Percentiles rank a stretch among this genome's conserved stretches.
Conservation (phyloP, 2,329 filamentous ascomycete species). For the Neodidymelliopsis sp. region DNA sequence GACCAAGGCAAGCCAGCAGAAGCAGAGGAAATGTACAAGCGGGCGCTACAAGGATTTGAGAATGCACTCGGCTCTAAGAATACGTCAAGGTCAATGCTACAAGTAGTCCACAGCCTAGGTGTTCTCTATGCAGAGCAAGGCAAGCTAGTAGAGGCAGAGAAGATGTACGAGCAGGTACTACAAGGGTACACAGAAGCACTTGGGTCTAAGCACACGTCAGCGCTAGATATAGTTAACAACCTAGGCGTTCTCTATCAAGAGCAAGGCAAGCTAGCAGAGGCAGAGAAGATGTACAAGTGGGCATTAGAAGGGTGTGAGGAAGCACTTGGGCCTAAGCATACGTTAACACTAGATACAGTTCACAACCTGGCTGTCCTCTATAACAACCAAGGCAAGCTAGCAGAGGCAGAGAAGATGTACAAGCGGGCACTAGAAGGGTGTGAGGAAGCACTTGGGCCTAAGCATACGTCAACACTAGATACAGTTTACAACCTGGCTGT, state of each 20-base stretch:
- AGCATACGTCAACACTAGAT: constrained; percentile 18
- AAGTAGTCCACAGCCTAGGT: not conserved
- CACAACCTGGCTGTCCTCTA: constrained; percentile 10
- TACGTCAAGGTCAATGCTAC: constrained; percentile 17
- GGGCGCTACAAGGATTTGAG: constrained; percentile 8
- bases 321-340: no score
- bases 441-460: constrained; percentile 5
- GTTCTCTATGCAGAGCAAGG: constrained; percentile 17
- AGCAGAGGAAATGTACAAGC: constrained; percentile 5
- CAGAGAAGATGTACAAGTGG: no score
- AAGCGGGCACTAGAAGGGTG: constrained; percentile 5
- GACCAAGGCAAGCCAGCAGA: no score
- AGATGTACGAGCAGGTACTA: constrained; percentile 9
- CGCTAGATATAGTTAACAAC: constrained; percentile 8
- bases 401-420: constrained; percentile 9
- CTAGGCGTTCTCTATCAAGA: constrained; percentile 11
- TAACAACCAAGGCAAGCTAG: constrained; percentile 12
- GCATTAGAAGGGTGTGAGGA: no score
- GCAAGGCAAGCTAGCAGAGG: constrained; percentile 4
- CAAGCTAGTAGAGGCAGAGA: constrained; percentile 7
- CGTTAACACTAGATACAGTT: constrained; percentile 11
- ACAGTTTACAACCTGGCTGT: not conserved
- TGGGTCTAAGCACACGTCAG: constrained; percentile 12
- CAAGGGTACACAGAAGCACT: not conserved
- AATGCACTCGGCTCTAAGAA: constrained; percentile 9